Conservation (phyloP, 768 basidiomycete species). For the Wakefieldia striispora region DNA sequence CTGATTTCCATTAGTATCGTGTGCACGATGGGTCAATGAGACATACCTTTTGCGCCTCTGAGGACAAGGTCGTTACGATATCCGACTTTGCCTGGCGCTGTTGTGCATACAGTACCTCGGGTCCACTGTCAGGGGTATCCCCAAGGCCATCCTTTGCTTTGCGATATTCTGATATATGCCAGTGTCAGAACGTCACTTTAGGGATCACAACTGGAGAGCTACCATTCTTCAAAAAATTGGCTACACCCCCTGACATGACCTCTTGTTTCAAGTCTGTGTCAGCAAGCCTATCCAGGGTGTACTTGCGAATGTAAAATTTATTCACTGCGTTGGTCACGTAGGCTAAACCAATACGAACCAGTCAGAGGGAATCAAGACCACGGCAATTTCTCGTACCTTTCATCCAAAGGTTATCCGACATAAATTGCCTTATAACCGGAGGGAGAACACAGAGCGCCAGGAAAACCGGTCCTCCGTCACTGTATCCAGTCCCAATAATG, state of each 20-base stretch:
- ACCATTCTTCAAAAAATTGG: constrained; percentile 16
- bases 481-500: constrained; percentile 15
- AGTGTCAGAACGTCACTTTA: not conserved
- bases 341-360: constrained; percentile 2
- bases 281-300: constrained; percentile 12
- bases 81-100: constrained; percentile 1
- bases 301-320: constrained; percentile 21
- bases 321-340: constrained; percentile 19
- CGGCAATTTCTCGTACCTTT: constrained; percentile 11
- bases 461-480: constrained; percentile 20
- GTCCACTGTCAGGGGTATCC: constrained; percentile 9
- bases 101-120: constrained; percentile 13
- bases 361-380: not conserved
- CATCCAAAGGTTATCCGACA: constrained; percentile 15
- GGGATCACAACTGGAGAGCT: not conserved
- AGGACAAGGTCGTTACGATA: constrained; percentile 10
- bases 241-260: constrained; percentile 21
- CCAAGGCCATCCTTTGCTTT: constrained; percentile 20
- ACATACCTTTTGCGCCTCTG: constrained; percentile 19
- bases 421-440: not conserved
- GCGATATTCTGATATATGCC: constrained; percentile 16
- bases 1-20: constrained; percentile 2
- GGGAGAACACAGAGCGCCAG: constrained; percentile 21
- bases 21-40: not conserved
- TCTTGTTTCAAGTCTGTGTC: constrained; percentile 15